Evolutionary conservation across 2,329 filamentous ascomycete species (phyloP), one percentile per base, ranked within the genome.

Genomic region (Aureobasidium sp.): DNA sequence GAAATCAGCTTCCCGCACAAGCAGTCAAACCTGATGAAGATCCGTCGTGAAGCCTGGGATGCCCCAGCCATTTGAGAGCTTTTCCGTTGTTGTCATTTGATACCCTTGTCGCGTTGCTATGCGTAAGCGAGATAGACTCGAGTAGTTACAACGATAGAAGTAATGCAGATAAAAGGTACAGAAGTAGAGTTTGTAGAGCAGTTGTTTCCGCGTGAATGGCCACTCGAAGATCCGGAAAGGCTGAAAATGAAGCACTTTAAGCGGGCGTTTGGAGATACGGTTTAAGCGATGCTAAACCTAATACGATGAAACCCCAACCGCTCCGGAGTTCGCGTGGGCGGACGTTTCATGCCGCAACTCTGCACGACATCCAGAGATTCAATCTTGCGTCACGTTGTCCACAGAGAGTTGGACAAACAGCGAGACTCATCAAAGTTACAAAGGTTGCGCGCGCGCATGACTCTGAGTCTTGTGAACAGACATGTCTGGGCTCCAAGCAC

Each of bases 1-100:
- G 91, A 97, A 70, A 82, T 97, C 56, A 83, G 87, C 0, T 91
- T 99, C 66, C 88, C 91, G 1, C 92, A 97, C 73, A 99, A 99
- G 75, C 91, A 96, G 73, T 87, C 90, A 7, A 95, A 92, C 75
- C 82, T 93, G 64, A 88, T 96, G 76, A 88, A 88, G 69, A 82
- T 96, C 66, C 82, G 85, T 62, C 82, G 93, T 64, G 91, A 96
- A 67, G 84, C 82, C 22, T 97, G 91, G 88, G 83, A 88, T 49
- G 86, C 84, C 0, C 90, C 90, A 15, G 55, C 45, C 29, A 47
- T 56, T 14, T 62, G 41, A n/a, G 22, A 5, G 17, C 6, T 9
- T 11, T 37, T 27, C 8, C 25, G 14, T 12, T 39, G 27, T 6
- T 17, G 39, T 39, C 14, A 29, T 14, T 29, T 27, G 31, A 45